Evolutionary conservation across 306 rosid genomes (phyloP).

Genomic region (Prosopis cineraria): DNA sequence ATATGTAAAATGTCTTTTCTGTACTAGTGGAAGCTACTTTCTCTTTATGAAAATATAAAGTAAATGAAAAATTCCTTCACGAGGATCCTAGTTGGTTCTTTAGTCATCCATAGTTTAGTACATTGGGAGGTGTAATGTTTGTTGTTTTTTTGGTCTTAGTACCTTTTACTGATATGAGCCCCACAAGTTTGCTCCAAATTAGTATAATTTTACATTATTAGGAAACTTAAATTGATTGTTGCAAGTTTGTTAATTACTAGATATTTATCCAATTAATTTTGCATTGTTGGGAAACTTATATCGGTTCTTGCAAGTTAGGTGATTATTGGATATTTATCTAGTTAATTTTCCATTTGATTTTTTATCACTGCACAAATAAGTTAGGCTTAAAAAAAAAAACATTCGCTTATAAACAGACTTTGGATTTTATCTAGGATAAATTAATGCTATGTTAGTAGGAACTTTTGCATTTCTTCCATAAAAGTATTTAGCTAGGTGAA

Average conservation of each 20-base stretch:
- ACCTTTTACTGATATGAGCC: not conserved
- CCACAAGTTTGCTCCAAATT: not conserved
- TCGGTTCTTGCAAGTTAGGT: not conserved
- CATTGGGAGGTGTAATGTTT: not conserved
- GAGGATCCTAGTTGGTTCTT: no score
- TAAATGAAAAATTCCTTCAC: no score
- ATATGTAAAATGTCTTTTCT: no score
- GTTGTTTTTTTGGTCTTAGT: not conserved
- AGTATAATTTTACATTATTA: not conserved
- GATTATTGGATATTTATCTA: not conserved
- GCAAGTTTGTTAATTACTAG: no score
- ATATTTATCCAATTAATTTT: no score
- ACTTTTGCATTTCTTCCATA: no score
- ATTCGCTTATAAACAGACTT: not conserved
- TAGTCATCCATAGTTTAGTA: no score
- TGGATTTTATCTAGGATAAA: not conserved
- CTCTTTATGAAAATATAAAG: no score
- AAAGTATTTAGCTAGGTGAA: not conserved
- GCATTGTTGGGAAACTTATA: no score
- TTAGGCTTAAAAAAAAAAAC: no score
- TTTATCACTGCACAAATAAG: not conserved
- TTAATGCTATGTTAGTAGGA: slow-evolving; percentile 4
- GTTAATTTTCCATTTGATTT: not conserved
- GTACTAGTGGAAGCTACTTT: no score
- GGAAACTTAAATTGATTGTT: no score